Evolutionary conservation across 192 early-diverging fungal genomes (phyloP), one percentile per base, ranked within the genome.

Genomic region (Gigaspora rosea): DNA sequence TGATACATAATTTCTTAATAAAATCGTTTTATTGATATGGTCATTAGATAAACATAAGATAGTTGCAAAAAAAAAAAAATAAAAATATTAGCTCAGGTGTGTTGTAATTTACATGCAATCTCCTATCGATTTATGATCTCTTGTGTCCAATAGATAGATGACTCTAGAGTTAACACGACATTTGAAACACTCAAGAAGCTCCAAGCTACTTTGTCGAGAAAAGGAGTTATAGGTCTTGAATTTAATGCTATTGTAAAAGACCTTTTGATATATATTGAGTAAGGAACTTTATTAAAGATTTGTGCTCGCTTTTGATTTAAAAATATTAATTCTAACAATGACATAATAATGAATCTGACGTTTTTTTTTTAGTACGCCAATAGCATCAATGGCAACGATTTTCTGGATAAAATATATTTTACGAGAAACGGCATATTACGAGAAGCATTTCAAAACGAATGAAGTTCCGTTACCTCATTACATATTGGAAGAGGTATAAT

Each of bases 321-420:
- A 35, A 12, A 20, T 50, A 52, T 51, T 65, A 4, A 64, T 16
- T 35, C 2, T 64, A 35, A 64, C 20, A 27, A 27, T 56, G 51
- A 52, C 51, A 7, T 52, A 0, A 52, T 13, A 52, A 52, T 13
- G 15, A 52, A 52, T 15, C 11, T 7, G 27, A 27, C 27, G 27
- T 27, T 71, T 69, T 48, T 27, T 62, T 27, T 16, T 58, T 16
- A 88, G 87, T 59, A 80, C 80, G 22, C 88, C 88, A 15, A 81
- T 89, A 47, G 88, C 82, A 10, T 86, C 89, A 4, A 86, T 89
- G 80, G 88, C 85, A 10, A 56, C 88, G 12, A 62, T 90, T 20
- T 79, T 88, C 51, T 94, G 93, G 93, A 82, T 91, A 22, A 84
- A 86, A 41, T 87, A 89, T 72, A 78, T 91, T 35, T 80, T 91